Evolutionary conservation across 805 yeast species (phyloP), one percentile per base, ranked within the genome.

Genomic region (Jamesozyma spencerorum): DNA sequence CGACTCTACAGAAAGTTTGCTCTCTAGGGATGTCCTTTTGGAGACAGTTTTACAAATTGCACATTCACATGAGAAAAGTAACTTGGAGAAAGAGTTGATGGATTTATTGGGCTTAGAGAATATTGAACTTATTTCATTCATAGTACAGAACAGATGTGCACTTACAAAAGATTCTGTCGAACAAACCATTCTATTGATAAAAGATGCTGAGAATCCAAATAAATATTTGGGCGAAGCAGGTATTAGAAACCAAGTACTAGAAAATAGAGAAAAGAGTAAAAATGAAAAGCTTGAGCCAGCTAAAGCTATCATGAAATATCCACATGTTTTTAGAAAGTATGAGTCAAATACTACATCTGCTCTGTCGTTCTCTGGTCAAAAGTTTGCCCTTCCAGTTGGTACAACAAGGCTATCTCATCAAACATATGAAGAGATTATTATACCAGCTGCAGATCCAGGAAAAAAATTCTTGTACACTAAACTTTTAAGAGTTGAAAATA

Each of bases 41-140:
- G 59, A 58, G 26, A 55, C 60, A 44, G 53, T 54, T 38, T 41
- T 43, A 45, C 63, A 34, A 37, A 51, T 50, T 4, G 37, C 57
- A 4, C 51, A 61, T 8, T 61, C 64, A 1, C 48, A 63, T 6
- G 62, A 69, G 8, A 81, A 77, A 32, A 82, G 75, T 28, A 77
- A 74, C 30, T 53, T 84, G 11, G 95, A 88, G 53, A 77, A 84
- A 5, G 64, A 75, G 5, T 62, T 92, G 32, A 77, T 85, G 44
- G 96, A 87, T 57, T 68, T 85, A 6, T 59, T 92, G 1, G 98
- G 98, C 0, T 82, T 78, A 50, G 95, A 86, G 19, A 83, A 85
- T 54, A 72, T 92, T 45, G 96, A 86, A 40, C 61, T 88, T 37
- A 83, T 88, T 8, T 71, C 86, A 1, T 57, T 57, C 40, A 32